These are phyloP conservation scores for Corchorus capsularis DNA, from an alignment of 345 rosid species.

Conservation along the genomic window DNA sequence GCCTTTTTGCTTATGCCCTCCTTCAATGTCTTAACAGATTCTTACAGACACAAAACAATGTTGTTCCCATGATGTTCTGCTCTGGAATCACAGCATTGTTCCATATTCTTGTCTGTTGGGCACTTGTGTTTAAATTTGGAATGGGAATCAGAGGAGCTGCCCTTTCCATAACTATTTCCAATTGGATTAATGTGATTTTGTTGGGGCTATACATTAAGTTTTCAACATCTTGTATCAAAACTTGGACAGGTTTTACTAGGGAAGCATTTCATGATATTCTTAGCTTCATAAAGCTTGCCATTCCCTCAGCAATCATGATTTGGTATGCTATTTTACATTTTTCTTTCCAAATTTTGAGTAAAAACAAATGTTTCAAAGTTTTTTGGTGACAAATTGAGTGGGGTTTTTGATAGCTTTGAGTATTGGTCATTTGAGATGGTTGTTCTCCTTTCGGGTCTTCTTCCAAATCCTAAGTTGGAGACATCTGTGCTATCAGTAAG, in stretches of 20 bases:
- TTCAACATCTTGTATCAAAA: slow-evolving; percentile 36
- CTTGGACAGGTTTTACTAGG: slow-evolving; percentile 52
- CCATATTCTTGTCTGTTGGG: slow-evolving; percentile 45
- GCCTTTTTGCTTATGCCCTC: slow-evolving; percentile 52
- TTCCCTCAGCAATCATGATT: slow-evolving; percentile 62
- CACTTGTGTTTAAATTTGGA: slow-evolving; percentile 39
- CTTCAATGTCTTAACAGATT: slow-evolving; percentile 70
- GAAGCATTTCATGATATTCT: slow-evolving; percentile 43
- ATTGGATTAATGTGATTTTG: slow-evolving; percentile 49
- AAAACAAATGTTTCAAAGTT: too few species aligned
- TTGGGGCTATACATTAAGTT: slow-evolving; percentile 38
- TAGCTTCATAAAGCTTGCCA: slow-evolving; percentile 50
- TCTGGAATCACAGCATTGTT: slow-evolving; percentile 39
- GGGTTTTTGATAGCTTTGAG: slow-evolving; percentile 35
- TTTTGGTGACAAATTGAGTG: too few species aligned
- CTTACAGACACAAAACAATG: slow-evolving; percentile 60
- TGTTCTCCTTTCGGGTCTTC: slow-evolving; percentile 46
- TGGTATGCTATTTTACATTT: slow-evolving; percentile 32
- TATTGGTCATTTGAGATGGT: slow-evolving; percentile 50
- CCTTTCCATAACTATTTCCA: slow-evolving; percentile 33
- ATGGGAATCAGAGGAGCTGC: slow-evolving; percentile 54
- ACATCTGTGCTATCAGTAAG: slow-evolving; percentile 50
- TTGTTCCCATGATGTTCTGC: slow-evolving; percentile 48
- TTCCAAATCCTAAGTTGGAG: slow-evolving; percentile 49
- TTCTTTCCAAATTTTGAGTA: too few species aligned